Evolutionary conservation across 1,139 yeast species (phyloP).

Genomic region (Sugiyamaella neomexicana): DNA sequence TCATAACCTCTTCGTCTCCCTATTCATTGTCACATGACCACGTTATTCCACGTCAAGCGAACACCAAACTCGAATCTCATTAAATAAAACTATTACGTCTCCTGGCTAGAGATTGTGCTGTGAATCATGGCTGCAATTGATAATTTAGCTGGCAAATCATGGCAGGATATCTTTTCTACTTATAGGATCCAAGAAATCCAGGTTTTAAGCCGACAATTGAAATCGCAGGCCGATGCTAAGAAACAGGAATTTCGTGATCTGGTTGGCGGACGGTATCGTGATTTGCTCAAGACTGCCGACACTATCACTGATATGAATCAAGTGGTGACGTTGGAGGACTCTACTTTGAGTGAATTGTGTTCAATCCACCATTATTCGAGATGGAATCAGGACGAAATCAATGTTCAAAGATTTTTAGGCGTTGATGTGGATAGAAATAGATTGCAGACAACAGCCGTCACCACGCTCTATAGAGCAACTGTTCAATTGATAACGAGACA

Average conservation of each 20-base stretch:
- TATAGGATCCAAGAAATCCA: conserved; percentile 33
- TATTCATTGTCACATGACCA: no score
- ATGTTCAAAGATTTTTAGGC: conserved; percentile 18
- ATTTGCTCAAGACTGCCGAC: conserved; percentile 67
- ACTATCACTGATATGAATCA: conserved; percentile 58
- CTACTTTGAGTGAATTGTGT: conserved; percentile 28
- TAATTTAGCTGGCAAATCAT: conserved; percentile 18
- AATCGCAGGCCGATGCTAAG: conserved; percentile 35
- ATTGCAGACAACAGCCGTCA: conserved; percentile 17
- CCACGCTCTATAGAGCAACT: conserved; percentile 13
- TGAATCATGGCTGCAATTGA: not conserved
- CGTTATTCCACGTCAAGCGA: no score
- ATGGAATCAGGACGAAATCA: conserved; percentile 25
- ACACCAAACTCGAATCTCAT: no score
- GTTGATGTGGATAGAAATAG: not conserved
- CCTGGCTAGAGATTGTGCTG: no score
- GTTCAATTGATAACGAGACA: conserved; percentile 10
- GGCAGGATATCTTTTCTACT: conserved; percentile 35
- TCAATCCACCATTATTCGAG: conserved; percentile 23
- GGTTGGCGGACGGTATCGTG: conserved; percentile 68
- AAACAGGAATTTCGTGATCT: conserved; percentile 52
- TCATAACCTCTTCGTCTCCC: no score
- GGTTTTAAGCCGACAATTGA: conserved; percentile 27
- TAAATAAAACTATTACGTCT: no score
- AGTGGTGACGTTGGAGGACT: conserved; percentile 38